Conservation (phyloP, 2,329 filamentous ascomycete species). For the Cercospora zeina region DNA sequence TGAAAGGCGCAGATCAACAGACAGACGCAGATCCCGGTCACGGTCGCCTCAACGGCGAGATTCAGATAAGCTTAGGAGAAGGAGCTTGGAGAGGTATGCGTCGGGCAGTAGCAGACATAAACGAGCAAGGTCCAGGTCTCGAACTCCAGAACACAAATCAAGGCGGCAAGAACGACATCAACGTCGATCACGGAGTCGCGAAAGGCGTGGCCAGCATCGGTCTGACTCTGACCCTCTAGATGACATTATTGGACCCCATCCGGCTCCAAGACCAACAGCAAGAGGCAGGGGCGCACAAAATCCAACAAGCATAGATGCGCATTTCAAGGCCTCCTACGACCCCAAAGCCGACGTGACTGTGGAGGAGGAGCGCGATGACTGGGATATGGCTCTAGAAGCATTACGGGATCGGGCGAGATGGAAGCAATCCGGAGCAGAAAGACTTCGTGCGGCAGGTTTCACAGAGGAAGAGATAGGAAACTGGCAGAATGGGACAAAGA, state of each 20-base stretch:
- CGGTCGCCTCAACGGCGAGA: neutral
- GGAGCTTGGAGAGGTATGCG: slow-evolving; percentile 8
- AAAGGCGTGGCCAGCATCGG: neutral
- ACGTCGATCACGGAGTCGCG: neutral
- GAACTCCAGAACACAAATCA: neutral
- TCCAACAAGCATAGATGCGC: slow-evolving; percentile 68
- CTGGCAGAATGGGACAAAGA: slow-evolving; percentile 62
- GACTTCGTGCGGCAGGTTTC: slow-evolving; percentile 73
- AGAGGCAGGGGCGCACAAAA: slow-evolving; percentile 67
- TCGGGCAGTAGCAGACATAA: slow-evolving; percentile 11
- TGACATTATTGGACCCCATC: slow-evolving; percentile 70
- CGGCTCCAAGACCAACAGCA: slow-evolving; percentile 49
- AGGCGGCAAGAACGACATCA: slow-evolving; percentile 6
- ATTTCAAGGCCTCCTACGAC: slow-evolving; percentile 69
- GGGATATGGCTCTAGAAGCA: slow-evolving; percentile 77
- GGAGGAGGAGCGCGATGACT: slow-evolving; percentile 58
- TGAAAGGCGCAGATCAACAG: slow-evolving; percentile 2
- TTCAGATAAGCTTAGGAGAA: neutral
- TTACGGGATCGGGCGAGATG: slow-evolving; percentile 77
- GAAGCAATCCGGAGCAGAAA: slow-evolving; percentile 71
- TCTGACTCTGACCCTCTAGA: slow-evolving; percentile 68
- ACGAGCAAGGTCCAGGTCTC: slow-evolving; percentile 17
- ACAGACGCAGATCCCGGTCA: slow-evolving; percentile 2
- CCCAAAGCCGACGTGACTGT: slow-evolving; percentile 57
- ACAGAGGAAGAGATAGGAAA: slow-evolving; percentile 67